Conservation (phyloP, 257 asterid species). For the Striga asiatica region DNA sequence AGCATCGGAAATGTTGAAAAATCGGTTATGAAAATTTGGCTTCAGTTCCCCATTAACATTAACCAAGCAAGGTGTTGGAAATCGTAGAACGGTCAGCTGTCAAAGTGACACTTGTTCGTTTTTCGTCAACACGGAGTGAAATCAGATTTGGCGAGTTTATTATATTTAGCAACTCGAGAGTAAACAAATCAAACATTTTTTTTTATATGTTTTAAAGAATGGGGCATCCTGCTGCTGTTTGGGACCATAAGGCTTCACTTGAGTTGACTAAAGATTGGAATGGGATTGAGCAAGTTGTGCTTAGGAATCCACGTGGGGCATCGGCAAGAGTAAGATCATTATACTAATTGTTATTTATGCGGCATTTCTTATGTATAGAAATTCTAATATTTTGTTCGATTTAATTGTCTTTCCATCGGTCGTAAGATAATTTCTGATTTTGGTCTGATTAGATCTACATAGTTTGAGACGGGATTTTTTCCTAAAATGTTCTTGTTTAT, state of each 20-base stretch:
- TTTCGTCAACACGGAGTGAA: slow-evolving; percentile 6
- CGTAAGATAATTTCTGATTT: neutral
- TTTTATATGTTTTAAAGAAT: slow-evolving; percentile 22
- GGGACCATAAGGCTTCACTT: slow-evolving; percentile 62
- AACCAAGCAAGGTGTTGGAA: slow-evolving; percentile 17
- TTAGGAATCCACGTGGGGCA: slow-evolving; percentile 74
- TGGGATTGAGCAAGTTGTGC: slow-evolving; percentile 80
- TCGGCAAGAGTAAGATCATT: slow-evolving; percentile 64
- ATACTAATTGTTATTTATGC: slow-evolving; percentile 10
- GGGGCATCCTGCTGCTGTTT: slow-evolving; percentile 80
- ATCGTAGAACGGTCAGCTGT: slow-evolving; percentile 22
- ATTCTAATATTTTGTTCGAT: neutral
- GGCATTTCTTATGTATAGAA: neutral
- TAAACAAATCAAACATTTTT: neutral
- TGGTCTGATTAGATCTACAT: slow-evolving; percentile 7
- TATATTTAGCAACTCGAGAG: slow-evolving; percentile 15
- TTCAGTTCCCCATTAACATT: slow-evolving; percentile 17
- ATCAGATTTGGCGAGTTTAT: slow-evolving; percentile 10
- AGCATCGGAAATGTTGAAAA: slow-evolving; percentile 18
- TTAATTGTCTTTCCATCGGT: slow-evolving; percentile 11
- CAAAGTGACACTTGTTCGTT: slow-evolving; percentile 12
- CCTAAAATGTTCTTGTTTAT: neutral
- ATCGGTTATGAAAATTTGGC: slow-evolving; percentile 21
- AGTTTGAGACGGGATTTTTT: slow-evolving; percentile 7
- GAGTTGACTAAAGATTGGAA: slow-evolving; percentile 74